phyloP scores from a whole-genome alignment of 179 eudicot species.

The Corrigiola litoralis region DNA sequence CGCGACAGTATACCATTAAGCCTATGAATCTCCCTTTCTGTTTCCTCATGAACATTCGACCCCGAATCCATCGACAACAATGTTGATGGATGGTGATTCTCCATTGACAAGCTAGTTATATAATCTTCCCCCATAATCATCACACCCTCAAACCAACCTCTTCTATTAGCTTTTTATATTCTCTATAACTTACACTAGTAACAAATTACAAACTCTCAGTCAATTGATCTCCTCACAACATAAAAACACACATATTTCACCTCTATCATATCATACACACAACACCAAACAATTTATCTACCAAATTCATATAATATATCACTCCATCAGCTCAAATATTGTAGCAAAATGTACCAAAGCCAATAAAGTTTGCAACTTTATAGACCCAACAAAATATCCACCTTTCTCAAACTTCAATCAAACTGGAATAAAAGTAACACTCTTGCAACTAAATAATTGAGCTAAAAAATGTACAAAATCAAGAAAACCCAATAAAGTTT shows the following conservation, averaged over 20 bases:
- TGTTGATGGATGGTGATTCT: conserved; percentile 64
- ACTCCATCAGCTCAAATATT: conserved; percentile 16
- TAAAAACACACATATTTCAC: conserved; percentile 13
- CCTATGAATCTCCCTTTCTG: conserved; percentile 53
- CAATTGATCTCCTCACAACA: conserved; percentile 8
- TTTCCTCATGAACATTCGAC: conserved; percentile 54
- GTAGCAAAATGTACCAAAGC: neutral
- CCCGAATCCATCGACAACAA: conserved; percentile 70
- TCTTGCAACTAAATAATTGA: no score
- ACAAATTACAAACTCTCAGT: conserved; percentile 3
- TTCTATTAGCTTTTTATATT: neutral
- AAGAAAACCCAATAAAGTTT: neutral
- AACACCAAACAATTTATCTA: conserved; percentile 14
- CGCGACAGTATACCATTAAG: conserved; percentile 41
- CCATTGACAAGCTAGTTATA: conserved; percentile 51
- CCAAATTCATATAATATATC: neutral
- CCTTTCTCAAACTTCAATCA: no score
- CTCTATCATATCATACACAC: neutral
- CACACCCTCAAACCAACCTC: conserved; percentile 14
- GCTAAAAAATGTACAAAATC: neutral
- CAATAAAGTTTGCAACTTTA: neutral
- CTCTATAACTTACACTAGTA: conserved; percentile 4
- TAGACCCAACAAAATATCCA: no score
- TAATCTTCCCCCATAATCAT: conserved; percentile 57
- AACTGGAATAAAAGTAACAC: no score